A percentile compares a stretch with the other conserved stretches of the same genome.
phyloP scores from a whole-genome alignment of 2,329 filamentous ascomycete species.

The Colletotrichum tabaci region DNA sequence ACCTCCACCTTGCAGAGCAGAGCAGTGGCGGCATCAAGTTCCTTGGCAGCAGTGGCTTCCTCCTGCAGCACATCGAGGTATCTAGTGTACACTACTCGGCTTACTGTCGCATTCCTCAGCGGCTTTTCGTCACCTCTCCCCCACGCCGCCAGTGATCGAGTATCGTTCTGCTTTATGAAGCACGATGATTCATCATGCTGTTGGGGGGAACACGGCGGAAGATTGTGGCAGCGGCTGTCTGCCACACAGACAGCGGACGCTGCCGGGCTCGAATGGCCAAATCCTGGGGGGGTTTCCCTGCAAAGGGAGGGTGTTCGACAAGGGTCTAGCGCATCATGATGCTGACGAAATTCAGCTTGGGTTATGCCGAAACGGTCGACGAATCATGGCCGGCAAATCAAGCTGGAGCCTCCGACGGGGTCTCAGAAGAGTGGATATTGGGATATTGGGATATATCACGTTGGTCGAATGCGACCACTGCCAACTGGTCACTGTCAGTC shows the following conservation, averaged over 20 bases:
- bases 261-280: constrained; percentile 10
- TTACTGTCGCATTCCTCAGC: background rate
- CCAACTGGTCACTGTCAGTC: too few species aligned
- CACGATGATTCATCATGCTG: too few species aligned
- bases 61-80: too few species aligned
- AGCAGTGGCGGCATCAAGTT: background rate
- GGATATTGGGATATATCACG: constrained; percentile 2
- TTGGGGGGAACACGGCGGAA: background rate
- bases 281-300: background rate
- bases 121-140: background rate
- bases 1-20: background rate
- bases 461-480: constrained; percentile 5
- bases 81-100: background rate
- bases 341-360: background rate
- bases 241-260: constrained; percentile 27
- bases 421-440: constrained; percentile 28
- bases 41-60: background rate
- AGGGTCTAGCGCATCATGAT: constrained; percentile 8
- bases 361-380: background rate
- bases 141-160: background rate
- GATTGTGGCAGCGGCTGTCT: background rate
- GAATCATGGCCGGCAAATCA: background rate
- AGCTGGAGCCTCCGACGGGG: constrained; percentile 17
- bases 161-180: background rate
- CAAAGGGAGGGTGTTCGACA: background rate